phyloP scores from a whole-genome alignment of 352 stramenopile species.

The Globisporangium carolinianum region DNA sequence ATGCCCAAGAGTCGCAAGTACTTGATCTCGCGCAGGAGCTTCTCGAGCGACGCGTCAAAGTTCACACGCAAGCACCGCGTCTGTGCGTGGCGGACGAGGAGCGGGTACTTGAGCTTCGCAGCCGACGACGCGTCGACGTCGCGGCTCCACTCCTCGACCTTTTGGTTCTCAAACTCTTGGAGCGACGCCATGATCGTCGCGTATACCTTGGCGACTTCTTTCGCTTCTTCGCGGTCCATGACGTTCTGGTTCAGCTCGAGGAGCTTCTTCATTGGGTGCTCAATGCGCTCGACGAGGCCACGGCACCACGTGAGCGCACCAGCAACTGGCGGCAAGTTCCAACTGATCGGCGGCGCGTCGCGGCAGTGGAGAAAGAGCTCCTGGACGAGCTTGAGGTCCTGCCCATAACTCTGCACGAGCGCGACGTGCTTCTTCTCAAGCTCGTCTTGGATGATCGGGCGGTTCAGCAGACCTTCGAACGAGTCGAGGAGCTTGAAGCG shows the following conservation, averaged over 20 bases:
- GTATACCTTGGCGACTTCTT: conserved; percentile 98
- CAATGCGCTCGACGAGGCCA: conserved; percentile 93
- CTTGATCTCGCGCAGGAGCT: conserved; percentile 96
- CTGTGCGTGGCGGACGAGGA: conserved; percentile 88
- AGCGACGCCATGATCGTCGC: conserved; percentile 94
- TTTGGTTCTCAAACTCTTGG: conserved; percentile 95
- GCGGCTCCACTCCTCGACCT: conserved; percentile 94
- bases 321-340: conserved; percentile 94
- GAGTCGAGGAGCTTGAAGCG: conserved; percentile 97
- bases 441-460: conserved; percentile 95
- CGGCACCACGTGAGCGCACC: conserved; percentile 95
- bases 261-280: conserved; percentile 97
- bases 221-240: conserved; percentile 96
- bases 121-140: conserved; percentile 94
- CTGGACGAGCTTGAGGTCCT: conserved; percentile 96
- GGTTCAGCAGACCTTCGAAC: conserved; percentile 94
- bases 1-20: conserved; percentile 95
- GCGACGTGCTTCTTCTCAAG: conserved; percentile 97
- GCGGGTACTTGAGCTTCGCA: conserved; percentile 92
- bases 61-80: conserved; percentile 93
- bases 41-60: conserved; percentile 96
- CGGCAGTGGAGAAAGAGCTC: conserved; percentile 94
- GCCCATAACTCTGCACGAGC: conserved; percentile 94
- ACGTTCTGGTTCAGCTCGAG: conserved; percentile 94
- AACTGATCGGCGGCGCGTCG: conserved; percentile 90